Evolutionary conservation across 208 protist species (phyloP), one percentile per base, ranked within the genome.

Genomic region (Leishmania gerbilli): DNA sequence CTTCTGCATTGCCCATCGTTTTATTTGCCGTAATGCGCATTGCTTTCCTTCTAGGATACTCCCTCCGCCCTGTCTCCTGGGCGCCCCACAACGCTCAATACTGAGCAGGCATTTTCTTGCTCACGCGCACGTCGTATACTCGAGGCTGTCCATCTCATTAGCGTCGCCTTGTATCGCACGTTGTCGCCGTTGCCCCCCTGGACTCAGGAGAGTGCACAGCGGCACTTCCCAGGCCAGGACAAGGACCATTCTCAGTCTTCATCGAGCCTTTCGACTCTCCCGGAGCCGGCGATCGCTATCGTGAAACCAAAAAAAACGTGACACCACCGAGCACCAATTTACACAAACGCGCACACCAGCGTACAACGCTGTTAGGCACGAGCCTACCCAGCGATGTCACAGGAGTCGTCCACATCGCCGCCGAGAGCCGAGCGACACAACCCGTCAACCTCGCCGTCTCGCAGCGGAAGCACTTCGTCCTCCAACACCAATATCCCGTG

Each of bases 391-490:
- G 49, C 40, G 15, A 81, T 81, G 79, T 58, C 68, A 40, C 71
- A 77, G 9, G 55, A 77, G 42, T 31, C 34, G 24, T 31, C 53
- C 24, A 4, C 67, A 11, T 31, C 78, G 62, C 40, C 5, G 47
- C 19, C 58, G 34, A 24, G n/a, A 19, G 79, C 11, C 6, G 55
- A 69, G 24, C 62, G 1, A 1, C 56, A 42, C 19, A 21, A 74
- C 34, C 31, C 68, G 62, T 64, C 71, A 17, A 24, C 55, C 1
- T 67, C 76, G 77, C 76, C 64, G 37, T 71, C 87, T 21, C 82
- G 89, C 65, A 80, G 88, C 69, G 82, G 69, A 67, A 93, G 88
- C 76, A 91, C 90, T 5, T 91, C 88, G 49, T 90, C 88, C 11
- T 90, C 90, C 1, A 84, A 84, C 56, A 71, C 77, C 15, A 81